These are phyloP conservation scores for Globisporangium parvum DNA, from an alignment of 352 stramenopile genomes.

Conservation along the genomic window DNA sequence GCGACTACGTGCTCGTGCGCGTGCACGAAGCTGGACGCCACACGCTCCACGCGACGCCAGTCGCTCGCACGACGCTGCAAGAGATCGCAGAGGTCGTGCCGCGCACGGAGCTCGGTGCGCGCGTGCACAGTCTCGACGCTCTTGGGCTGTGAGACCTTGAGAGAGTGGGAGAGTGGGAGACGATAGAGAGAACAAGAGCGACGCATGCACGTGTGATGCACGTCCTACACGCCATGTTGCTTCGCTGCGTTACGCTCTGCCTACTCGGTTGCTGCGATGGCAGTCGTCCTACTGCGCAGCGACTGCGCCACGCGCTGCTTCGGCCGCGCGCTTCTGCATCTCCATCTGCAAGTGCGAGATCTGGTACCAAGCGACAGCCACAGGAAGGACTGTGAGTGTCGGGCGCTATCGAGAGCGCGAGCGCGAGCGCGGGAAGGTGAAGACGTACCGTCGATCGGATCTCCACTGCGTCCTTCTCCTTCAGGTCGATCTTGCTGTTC, in stretches of 20 bases:
- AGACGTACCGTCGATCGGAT: constrained; percentile 78
- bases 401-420: background rate
- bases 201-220: too few relatives aligned
- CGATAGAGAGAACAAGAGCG: constrained; percentile 2
- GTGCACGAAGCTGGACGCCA: constrained; percentile 74
- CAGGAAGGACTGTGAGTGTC: background rate
- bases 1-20: constrained; percentile 83
- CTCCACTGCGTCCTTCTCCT: constrained; percentile 87
- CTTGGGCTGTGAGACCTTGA: constrained; percentile 13
- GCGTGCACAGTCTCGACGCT: constrained; percentile 31
- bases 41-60: constrained; percentile 76
- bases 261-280: background rate
- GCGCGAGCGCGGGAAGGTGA: too few relatives aligned
- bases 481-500: constrained; percentile 80
- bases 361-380: constrained; percentile 19
- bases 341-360: constrained; percentile 88
- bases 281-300: constrained; percentile 14
- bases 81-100: constrained; percentile 54
- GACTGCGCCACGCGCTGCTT: constrained; percentile 61
- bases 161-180: background rate
- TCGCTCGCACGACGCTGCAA: constrained; percentile 67
- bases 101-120: constrained; percentile 47
- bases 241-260: too few relatives aligned
- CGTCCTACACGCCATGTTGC: too few relatives aligned
- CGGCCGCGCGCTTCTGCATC: constrained; percentile 83